Conservation (phyloP, 176 grass and related monocot species). For the Hyparrhenia diplandra region DNA sequence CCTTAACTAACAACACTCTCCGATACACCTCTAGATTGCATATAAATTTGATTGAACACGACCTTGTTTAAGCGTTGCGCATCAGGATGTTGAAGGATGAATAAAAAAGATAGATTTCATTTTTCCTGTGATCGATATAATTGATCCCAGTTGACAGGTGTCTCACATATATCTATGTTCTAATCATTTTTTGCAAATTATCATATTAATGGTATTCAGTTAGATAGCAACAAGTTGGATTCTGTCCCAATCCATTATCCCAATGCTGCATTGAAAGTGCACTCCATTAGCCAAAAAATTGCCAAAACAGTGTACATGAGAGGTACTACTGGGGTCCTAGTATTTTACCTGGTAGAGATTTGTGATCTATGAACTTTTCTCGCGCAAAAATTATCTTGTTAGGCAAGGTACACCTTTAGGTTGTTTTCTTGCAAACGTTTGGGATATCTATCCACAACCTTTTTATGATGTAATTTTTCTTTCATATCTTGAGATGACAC, state of each 20-base stretch:
- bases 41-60: no score
- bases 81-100: no score
- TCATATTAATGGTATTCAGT: background rate
- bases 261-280: background rate
- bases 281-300: background rate
- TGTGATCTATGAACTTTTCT: background rate
- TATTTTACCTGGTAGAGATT: background rate
- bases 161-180: background rate
- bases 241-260: background rate
- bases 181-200: background rate
- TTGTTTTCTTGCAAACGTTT: background rate
- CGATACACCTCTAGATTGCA: no score
- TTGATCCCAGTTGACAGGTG: background rate
- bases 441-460: background rate
- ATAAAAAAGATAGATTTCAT: no score
- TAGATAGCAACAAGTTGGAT: background rate
- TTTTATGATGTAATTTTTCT: conserved; percentile 13
- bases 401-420: background rate
- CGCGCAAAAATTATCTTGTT: background rate
- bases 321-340: conserved; percentile 5
- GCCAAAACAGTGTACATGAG: background rate
- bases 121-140: background rate
- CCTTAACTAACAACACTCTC: background rate
- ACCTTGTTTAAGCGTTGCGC: no score
- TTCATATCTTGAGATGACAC: background rate